Evolutionary conservation across 306 rosid genomes (phyloP).

Genomic region (Corylus avellana): DNA sequence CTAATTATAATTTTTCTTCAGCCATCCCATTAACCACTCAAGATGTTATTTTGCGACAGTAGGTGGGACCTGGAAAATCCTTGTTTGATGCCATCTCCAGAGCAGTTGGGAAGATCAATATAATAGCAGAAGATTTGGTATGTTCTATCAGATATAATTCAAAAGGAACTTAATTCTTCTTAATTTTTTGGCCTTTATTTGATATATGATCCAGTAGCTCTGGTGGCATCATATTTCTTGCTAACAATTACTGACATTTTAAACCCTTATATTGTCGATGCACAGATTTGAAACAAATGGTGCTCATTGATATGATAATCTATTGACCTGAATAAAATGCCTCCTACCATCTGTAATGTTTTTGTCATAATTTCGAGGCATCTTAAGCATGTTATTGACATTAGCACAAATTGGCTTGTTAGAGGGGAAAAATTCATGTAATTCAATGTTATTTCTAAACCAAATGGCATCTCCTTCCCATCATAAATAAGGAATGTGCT

Average conservation of each 20-base stretch:
- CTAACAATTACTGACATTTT: background rate
- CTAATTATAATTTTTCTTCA: conserved; percentile 20
- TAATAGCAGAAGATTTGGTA: conserved; percentile 96
- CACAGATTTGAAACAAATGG: background rate
- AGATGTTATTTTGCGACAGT: conserved; percentile 33
- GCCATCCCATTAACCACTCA: conserved; percentile 30
- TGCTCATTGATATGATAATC: background rate
- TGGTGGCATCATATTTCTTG: background rate
- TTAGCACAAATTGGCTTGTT: background rate
- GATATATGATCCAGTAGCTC: background rate
- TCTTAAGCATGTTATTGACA: background rate
- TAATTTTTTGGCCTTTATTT: background rate
- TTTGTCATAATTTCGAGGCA: background rate
- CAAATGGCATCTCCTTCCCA: background rate
- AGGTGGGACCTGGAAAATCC: conserved; percentile 93
- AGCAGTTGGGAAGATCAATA: conserved; percentile 75
- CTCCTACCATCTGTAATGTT: background rate
- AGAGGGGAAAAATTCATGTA: background rate
- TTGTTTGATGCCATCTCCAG: conserved; percentile 71
- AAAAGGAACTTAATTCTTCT: background rate
- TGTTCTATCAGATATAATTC: conserved; percentile 25
- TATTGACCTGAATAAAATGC: background rate
- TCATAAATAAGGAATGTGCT: background rate
- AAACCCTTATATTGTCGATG: background rate
- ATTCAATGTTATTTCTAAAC: background rate